Evolutionary conservation across 768 basidiomycete species (phyloP), one percentile per base, ranked within the genome.

Genomic region (Agaricus subrufescens): DNA sequence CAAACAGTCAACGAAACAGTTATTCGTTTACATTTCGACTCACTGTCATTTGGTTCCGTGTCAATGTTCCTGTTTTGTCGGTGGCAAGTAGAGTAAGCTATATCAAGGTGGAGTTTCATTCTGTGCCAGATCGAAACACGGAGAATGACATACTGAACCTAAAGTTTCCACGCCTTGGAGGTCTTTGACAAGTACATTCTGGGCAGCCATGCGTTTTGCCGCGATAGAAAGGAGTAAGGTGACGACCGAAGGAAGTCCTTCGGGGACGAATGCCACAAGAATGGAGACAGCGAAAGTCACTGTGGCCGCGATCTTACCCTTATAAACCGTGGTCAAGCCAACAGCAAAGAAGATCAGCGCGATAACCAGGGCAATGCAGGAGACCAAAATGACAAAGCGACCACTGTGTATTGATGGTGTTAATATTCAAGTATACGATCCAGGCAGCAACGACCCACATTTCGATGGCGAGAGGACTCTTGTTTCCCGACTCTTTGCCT

Each of bases 151-250:
- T 63, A 77, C 75, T 58, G 75, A 77, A 50, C 75, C 75, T 15
- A 87, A 72, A 2, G 85, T 86, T 65, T 87, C 85, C 0, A 87
- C 85, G 42, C 85, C 85, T 64, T 86, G 85, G n/a, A 87, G 65
- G 61, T 86, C 84, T 61, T 87, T 87, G 15, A 86, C 85, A n/a
- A 87, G 72, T 4, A 87, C 85, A 58, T 86, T 85, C 66, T 84
- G 83, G 25, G 76, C 76, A 1, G 86, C 85, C 85, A 87, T 86
- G 30, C 86, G 74, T 67, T 85, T 86, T 15, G 85, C 86, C 0
- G 85, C 85, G 43, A 87, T 86, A 4, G 85, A 85, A 5, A 87
- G 63, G 56, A 86, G 71, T 9, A 87, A 71, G 0, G 85, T 87
- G 44, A 87, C 85, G 1, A 84, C 83, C 3, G 84, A 85, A 0